Conservation (phyloP, 2,329 filamentous ascomycete species). For the Xylaria sp. region DNA sequence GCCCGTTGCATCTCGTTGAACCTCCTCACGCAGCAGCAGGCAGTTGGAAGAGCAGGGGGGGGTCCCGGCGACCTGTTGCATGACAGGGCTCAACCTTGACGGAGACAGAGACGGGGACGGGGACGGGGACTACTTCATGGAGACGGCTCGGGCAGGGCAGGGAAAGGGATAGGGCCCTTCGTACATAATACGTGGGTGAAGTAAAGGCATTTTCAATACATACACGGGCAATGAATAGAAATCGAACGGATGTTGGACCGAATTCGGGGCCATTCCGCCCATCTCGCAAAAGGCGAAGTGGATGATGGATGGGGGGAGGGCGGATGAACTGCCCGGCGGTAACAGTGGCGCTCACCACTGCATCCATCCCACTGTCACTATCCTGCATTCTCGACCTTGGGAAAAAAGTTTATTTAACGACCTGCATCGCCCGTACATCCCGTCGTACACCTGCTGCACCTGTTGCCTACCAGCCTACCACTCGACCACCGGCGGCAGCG, state of each 20-base stretch:
- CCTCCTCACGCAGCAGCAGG: too few species aligned
- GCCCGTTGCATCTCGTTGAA: constrained; percentile 14
- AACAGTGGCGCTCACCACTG: constrained; percentile 21
- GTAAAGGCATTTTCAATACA: too few species aligned
- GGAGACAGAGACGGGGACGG: constrained; percentile 3
- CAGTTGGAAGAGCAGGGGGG: constrained; percentile 15
- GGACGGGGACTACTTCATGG: constrained; percentile 6
- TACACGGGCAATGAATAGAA: not conserved
- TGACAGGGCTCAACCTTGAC: constrained; percentile 3
- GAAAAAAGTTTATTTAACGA: constrained; percentile 24
- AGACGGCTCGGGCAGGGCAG: not conserved
- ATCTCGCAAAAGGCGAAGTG: constrained; percentile 4
- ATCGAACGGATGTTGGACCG: constrained; percentile 15
- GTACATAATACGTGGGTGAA: not conserved
- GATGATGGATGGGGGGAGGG: constrained; percentile 22
- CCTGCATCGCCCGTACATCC: constrained; percentile 14
- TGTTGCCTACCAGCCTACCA: too few species aligned
- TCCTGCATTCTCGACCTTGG: constrained; percentile 15
- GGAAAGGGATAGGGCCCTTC: not conserved
- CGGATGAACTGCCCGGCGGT: constrained; percentile 31
- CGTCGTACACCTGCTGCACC: constrained; percentile 12
- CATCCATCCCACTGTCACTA: constrained; percentile 17
- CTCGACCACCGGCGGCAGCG: constrained; percentile 12
- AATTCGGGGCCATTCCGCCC: constrained; percentile 4
- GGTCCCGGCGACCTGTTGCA: constrained; percentile 15